Evolutionary conservation across 2,329 filamentous ascomycete species (phyloP), one percentile per base, ranked within the genome.

Genomic region (Colletotrichum tanaceti): DNA sequence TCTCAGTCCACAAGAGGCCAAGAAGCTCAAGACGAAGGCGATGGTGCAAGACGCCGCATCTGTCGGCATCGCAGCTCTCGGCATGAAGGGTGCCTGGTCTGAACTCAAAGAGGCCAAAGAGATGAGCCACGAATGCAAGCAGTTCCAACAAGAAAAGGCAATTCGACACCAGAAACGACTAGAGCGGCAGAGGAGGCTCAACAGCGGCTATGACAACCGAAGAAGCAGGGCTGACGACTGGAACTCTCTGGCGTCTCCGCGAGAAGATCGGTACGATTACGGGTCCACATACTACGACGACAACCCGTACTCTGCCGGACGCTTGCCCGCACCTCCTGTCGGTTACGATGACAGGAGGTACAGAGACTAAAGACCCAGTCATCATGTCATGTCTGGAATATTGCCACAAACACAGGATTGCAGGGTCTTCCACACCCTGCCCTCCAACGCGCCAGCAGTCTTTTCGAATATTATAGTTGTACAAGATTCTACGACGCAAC

Each of bases 41-140:
- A 75, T 88, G 11, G 75, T 88, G 71, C 85, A 88, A 76, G 86
- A 89, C 72, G 85, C 84, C 0, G 86, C 86, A n/a, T 86, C 86
- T 4, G 80, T 89, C 6, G 86, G 86, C 65, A 84, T 89, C 58
- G 87, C 86, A 1, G 86, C 85, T 14, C 73, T 89, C 73, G 85
- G 86, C 53, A 84, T 89, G 77, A 86, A 87, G 75, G 84, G 86
- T 41, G 86, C 86, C 72, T 72, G 88, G 50, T 82, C 79, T 18
- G 86, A 88, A 75, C 77, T 88, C 75, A 87, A 88, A 77, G 84
- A 87, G 71, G 86, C 81, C 65, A 83, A 82, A 64, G 83, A 87
- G 70, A 74, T 84, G 76, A 75, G 76, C 49, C 79, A 85, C 53
- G 84, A 86, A 74, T 78, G 83, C 74, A 80, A 76, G 63, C 79